phyloP scores from a whole-genome alignment of 208 protist species.

The Acanthamoeba healyi region DNA sequence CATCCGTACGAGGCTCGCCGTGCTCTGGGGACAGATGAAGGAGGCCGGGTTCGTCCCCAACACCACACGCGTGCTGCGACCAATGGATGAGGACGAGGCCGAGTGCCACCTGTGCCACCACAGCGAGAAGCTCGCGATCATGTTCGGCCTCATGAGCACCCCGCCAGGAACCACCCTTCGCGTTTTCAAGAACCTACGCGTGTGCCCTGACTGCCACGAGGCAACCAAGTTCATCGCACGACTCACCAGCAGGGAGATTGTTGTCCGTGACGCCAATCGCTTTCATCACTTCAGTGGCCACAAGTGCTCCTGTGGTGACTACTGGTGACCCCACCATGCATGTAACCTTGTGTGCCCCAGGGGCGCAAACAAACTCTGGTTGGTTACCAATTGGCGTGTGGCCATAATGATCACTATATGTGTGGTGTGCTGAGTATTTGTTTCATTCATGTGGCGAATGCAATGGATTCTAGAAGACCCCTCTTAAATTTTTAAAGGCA shows the following conservation, averaged over 20 bases:
- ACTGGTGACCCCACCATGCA: slow-evolving; percentile 11
- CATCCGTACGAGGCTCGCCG: background rate
- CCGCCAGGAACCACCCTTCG: slow-evolving; percentile 19
- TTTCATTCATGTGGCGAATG: too few relatives aligned
- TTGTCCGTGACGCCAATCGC: slow-evolving; percentile 64
- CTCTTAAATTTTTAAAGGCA: too few relatives aligned
- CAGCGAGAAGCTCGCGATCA: slow-evolving; percentile 70
- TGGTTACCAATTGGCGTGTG: too few relatives aligned
- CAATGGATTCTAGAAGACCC: too few relatives aligned
- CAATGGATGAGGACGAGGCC: slow-evolving; percentile 11
- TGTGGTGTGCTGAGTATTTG: too few relatives aligned
- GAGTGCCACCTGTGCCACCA: slow-evolving; percentile 52
- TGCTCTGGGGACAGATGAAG: slow-evolving; percentile 6
- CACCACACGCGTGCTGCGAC: background rate
- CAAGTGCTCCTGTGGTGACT: slow-evolving; percentile 67
- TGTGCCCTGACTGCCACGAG: slow-evolving; percentile 74
- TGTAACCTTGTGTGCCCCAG: too few relatives aligned
- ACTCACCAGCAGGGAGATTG: slow-evolving; percentile 6
- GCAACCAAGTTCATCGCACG: slow-evolving; percentile 71
- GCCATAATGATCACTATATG: too few relatives aligned
- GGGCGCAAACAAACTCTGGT: too few relatives aligned
- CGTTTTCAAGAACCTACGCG: slow-evolving; percentile 44
- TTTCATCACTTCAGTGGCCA: slow-evolving; percentile 73
- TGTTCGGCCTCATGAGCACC: slow-evolving; percentile 8
- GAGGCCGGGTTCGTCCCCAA: slow-evolving; percentile 64